Evolutionary conservation across 345 rosid species (phyloP).

Genomic region (Acer campestre): DNA sequence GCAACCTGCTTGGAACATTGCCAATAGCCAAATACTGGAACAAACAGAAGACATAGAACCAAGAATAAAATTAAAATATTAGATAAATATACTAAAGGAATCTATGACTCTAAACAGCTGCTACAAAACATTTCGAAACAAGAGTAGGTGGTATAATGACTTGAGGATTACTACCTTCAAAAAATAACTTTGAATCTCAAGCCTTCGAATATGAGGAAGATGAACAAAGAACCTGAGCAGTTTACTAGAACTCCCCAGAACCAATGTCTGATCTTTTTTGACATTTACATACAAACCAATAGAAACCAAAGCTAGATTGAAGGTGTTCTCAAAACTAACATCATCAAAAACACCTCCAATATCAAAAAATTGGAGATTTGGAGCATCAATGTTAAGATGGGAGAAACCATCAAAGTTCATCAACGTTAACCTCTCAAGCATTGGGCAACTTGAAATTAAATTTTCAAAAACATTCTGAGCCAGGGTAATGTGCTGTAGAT

Average conservation of each 20-base stretch:
- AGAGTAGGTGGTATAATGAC: not conserved
- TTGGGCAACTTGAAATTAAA: conserved; percentile 53
- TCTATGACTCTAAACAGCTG: not conserved
- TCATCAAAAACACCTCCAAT: conserved; percentile 62
- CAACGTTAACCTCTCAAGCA: conserved; percentile 64
- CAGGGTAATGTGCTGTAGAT: conserved; percentile 68
- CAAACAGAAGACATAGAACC: conserved; percentile 22
- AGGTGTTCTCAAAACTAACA: conserved; percentile 45
- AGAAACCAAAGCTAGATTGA: conserved; percentile 48
- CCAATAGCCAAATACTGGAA: conserved; percentile 65
- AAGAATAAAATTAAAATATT: conserved; percentile 10
- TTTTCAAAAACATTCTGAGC: conserved; percentile 57
- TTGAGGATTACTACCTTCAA: conserved; percentile 46
- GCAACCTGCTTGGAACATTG: conserved; percentile 51
- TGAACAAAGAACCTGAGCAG: conserved; percentile 61
- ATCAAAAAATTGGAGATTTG: conserved; percentile 68
- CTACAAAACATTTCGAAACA: not conserved
- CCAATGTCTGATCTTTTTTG: conserved; percentile 30
- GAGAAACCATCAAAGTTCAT: conserved; percentile 68
- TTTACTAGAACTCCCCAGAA: conserved; percentile 44
- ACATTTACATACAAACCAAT: conserved; percentile 56
- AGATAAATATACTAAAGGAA: conserved; percentile 3
- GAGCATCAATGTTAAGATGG: conserved; percentile 56
- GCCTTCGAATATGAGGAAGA: conserved; percentile 66
- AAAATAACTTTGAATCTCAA: conserved; percentile 71